phyloP scores from a whole-genome alignment of 768 basidiomycete species.

The Mycena rebaudengoi region DNA sequence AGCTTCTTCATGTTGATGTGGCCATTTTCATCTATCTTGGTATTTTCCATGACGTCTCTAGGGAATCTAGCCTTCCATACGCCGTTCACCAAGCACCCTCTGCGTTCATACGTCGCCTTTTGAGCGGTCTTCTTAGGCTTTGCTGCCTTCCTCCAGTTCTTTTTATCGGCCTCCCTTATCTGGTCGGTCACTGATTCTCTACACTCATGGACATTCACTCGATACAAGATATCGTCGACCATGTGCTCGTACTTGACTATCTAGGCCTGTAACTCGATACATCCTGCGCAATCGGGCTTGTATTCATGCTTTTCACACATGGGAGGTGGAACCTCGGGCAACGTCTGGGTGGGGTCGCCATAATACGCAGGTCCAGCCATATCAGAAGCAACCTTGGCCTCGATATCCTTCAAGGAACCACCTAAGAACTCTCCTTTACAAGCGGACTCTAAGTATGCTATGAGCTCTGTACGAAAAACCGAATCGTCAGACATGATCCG shows the following conservation, averaged over 20 bases:
- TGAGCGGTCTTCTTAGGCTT: constrained; percentile 11
- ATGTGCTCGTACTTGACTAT: constrained; percentile 8
- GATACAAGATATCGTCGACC: constrained; percentile 28
- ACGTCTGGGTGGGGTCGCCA: constrained; percentile 26
- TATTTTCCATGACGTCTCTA: constrained; percentile 7
- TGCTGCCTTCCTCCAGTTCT: background rate
- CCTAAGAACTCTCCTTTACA: constrained; percentile 25
- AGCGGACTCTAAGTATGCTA: constrained; percentile 12
- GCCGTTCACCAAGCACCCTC: constrained; percentile 7
- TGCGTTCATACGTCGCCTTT: background rate
- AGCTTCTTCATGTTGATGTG: constrained; percentile 7
- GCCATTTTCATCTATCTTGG: constrained; percentile 29
- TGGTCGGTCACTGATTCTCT: background rate
- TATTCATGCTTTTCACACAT: background rate
- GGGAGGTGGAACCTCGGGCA: constrained; percentile 29
- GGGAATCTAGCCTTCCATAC: constrained; percentile 37
- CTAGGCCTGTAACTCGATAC: constrained; percentile 15
- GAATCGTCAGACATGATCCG: constrained; percentile 1
- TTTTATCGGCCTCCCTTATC: background rate
- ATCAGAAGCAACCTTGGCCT: background rate
- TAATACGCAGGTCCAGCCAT: background rate
- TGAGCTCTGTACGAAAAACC: constrained; percentile 9
- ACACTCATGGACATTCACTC: constrained; percentile 32
- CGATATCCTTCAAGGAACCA: constrained; percentile 29
- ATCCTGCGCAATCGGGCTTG: constrained; percentile 3